phyloP scores from a whole-genome alignment of 2,329 filamentous ascomycete genomes.

The Atkinsonella texensis region DNA sequence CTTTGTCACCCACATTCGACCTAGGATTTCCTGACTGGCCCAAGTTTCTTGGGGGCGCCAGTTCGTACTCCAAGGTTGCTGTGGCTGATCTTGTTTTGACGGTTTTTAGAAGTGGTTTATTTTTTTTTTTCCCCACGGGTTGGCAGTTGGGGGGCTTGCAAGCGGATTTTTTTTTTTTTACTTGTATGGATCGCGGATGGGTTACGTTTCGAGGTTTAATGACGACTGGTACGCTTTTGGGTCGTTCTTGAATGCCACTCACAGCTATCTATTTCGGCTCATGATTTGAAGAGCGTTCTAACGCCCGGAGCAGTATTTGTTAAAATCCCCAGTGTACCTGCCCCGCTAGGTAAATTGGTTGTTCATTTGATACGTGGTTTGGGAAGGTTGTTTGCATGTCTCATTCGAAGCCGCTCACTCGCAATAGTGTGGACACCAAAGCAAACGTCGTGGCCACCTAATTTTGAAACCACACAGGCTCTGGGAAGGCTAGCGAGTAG shows the following conservation, averaged over 20 bases:
- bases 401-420: no score
- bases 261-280: neutral
- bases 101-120: constrained; percentile 9
- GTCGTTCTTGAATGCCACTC: neutral
- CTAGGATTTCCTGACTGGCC: neutral
- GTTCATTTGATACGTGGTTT: neutral
- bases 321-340: neutral
- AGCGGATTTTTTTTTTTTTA: neutral
- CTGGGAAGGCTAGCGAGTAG: neutral
- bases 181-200: constrained; percentile 1
- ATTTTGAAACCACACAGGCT: no score
- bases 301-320: neutral
- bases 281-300: constrained; percentile 1
- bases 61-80: neutral
- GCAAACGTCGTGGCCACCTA: no score
- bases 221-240: constrained; percentile 6
- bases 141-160: constrained; percentile 10
- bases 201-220: constrained; percentile 12
- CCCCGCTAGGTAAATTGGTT: neutral
- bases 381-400: no score
- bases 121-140: constrained; percentile 8
- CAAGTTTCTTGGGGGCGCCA: neutral
- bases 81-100: constrained; percentile 8
- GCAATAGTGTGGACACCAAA: no score
- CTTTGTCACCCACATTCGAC: neutral